phyloP scores from a whole-genome alignment of 495 filamentous ascomycete species.

The Cairneyella variabilis region DNA sequence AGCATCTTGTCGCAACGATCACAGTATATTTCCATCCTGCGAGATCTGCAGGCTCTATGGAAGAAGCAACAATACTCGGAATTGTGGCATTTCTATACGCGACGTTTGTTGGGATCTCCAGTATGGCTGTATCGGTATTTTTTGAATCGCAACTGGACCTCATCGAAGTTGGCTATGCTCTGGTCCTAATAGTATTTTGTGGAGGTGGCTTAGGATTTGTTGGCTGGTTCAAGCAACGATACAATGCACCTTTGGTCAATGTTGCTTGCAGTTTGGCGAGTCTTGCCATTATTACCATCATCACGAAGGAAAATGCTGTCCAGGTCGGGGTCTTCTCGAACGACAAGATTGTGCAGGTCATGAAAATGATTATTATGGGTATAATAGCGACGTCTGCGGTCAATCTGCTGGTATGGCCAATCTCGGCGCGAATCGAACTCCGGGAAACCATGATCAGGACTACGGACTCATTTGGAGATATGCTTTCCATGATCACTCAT shows the following conservation, averaged over 20 bases:
- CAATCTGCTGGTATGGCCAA: constrained; percentile 73
- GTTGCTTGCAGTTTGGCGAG: constrained; percentile 86
- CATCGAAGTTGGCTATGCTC: constrained; percentile 67
- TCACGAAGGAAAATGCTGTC: constrained; percentile 89
- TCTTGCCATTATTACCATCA: constrained; percentile 85
- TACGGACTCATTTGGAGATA: constrained; percentile 73
- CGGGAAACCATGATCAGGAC: constrained; percentile 70
- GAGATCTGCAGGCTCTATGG: constrained; percentile 84
- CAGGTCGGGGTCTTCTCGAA: constrained; percentile 75
- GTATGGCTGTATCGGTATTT: constrained; percentile 80
- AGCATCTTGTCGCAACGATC: constrained; percentile 91
- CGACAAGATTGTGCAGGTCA: constrained; percentile 78
- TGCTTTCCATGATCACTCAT: constrained; percentile 77
- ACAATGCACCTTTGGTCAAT: constrained; percentile 83
- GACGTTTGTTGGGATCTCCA: constrained; percentile 72
- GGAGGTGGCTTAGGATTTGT: constrained; percentile 87
- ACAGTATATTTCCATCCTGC: constrained; percentile 98
- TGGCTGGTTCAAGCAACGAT: constrained; percentile 87
- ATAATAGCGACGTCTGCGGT: constrained; percentile 70
- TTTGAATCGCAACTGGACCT: constrained; percentile 62
- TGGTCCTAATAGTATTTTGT: constrained; percentile 84
- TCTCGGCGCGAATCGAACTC: constrained; percentile 72
- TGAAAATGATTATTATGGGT: constrained; percentile 90
- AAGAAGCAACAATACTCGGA: constrained; percentile 81
- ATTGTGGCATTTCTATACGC: constrained; percentile 79